Conservation (phyloP, 176 grass and related monocot genomes). For the Pontederia crassipes region DNA sequence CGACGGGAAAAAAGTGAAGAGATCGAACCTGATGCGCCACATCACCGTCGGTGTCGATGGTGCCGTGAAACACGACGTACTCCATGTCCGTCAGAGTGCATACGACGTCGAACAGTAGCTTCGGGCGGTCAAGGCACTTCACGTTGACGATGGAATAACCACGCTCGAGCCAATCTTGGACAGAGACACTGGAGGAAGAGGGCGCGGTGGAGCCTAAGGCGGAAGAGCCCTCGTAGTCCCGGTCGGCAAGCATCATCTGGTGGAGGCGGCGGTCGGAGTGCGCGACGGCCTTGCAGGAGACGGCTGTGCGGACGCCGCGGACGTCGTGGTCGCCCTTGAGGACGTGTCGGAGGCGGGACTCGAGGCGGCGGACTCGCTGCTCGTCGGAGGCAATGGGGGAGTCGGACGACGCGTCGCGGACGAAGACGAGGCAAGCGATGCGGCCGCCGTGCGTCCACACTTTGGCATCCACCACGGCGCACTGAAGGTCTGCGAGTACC, state of each 20-base stretch:
- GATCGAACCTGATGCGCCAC: slow-evolving; percentile 43
- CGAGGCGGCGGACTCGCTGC: slow-evolving; percentile 24
- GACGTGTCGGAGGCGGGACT: slow-evolving; percentile 58
- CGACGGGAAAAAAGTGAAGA: background rate
- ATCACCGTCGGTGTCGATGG: slow-evolving; percentile 57
- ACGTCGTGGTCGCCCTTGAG: slow-evolving; percentile 31
- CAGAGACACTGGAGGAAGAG: slow-evolving; percentile 25
- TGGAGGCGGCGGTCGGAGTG: slow-evolving; percentile 82
- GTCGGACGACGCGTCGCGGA: slow-evolving; percentile 31
- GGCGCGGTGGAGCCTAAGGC: background rate
- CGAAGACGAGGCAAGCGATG: slow-evolving; percentile 56
- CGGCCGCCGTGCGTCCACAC: slow-evolving; percentile 77
- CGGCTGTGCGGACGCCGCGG: slow-evolving; percentile 18
- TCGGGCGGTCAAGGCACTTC: slow-evolving; percentile 55
- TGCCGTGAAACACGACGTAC: slow-evolving; percentile 92
- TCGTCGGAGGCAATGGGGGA: slow-evolving; percentile 15
- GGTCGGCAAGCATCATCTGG: slow-evolving; percentile 66
- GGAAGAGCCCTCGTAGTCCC: slow-evolving; percentile 14
- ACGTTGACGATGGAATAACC: slow-evolving; percentile 88
- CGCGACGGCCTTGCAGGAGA: slow-evolving; percentile 22
- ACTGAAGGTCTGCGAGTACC: slow-evolving; percentile 59
- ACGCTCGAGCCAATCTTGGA: slow-evolving; percentile 70
- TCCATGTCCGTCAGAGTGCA: slow-evolving; percentile 96
- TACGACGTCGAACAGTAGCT: slow-evolving; percentile 77
- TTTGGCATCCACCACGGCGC: slow-evolving; percentile 53